Conservation (phyloP, 768 basidiomycete species). For the Daedaleopsis sinensis region DNA sequence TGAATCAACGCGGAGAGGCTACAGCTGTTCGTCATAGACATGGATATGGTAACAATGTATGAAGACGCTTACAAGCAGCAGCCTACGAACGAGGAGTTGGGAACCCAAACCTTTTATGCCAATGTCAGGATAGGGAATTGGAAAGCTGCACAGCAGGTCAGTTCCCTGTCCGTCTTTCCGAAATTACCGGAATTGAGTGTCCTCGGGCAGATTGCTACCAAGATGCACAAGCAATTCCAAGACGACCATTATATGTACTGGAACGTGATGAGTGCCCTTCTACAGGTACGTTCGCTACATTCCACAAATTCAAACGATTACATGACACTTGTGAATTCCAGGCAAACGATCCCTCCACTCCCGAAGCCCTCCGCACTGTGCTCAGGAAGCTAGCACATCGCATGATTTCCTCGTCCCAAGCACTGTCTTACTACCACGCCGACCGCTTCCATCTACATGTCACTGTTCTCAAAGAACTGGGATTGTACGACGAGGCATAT, state of each 20-base stretch:
- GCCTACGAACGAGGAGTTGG: conserved; percentile 82
- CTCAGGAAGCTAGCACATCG: conserved; percentile 80
- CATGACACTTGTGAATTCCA: conserved; percentile 28
- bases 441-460: conserved; percentile 83
- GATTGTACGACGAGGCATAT: conserved; percentile 70
- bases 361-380: conserved; percentile 61
- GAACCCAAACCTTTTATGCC: conserved; percentile 83
- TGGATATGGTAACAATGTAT: conserved; percentile 82
- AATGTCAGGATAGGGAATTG: conserved; percentile 79
- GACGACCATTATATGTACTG: conserved; percentile 83
- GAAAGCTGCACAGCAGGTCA: conserved; percentile 85
- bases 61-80: conserved; percentile 85
- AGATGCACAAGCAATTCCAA: conserved; percentile 84
- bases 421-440: conserved; percentile 63
- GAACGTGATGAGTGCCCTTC: conserved; percentile 77
- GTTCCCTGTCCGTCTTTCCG: not conserved
- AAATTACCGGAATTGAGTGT: not conserved
- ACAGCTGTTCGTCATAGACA: conserved; percentile 44
- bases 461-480: conserved; percentile 68
- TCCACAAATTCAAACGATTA: no score
- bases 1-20: not conserved
- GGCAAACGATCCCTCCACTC: conserved; percentile 72
- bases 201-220: conserved; percentile 66
- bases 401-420: conserved; percentile 63
- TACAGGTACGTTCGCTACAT: conserved; percentile 55